Evolutionary conservation across 2,329 filamentous ascomycete genomes (phyloP), one percentile per base, ranked within the genome.

Genomic region (Aspergillus hiratsukae): DNA sequence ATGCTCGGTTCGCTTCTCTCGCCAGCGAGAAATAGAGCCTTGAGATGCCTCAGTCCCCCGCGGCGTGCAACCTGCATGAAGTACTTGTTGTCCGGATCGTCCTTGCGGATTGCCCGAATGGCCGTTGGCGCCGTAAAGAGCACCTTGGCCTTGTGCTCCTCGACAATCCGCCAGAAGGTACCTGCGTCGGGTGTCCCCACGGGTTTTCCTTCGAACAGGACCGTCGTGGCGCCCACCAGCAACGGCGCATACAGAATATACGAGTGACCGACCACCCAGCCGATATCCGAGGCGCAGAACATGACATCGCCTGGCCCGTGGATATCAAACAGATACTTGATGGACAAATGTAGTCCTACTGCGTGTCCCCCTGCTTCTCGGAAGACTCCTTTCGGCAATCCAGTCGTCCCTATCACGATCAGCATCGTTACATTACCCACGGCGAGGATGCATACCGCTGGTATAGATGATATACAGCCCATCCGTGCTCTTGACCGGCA

Each of bases 201-300:
- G 0, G 92, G 92, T 64, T 97, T 97, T n/a, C 92, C 93, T 75
- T 97, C 92, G 71, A 91, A 97, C 0, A 97, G 79, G 1, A 97
- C 84, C 0, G 91, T 96, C 1, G 91, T 87, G 1, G 92, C 91
- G 4, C 92, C 92, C 0, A 88, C 85, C 1, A 97, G 82, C 5
- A 97, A 82, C 11, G 92, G 92, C 3, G 85, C 92, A 68, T 97
- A 97, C 11, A 96, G 79, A 60, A 96, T 96, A 70, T 94, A 97
- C 5, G 86, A 88, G 69, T 91, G 86, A 2, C 90, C 90, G 0
- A 94, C 90, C 0, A 92, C 90, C 93, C 92, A 97, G 31, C 92
- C 93, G 55, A 97, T 93, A 68, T 97, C 92, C 14, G 87, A 90
- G 1, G 88, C 87, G 5, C 86, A 89, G 69, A 90, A 87, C 72